Evolutionary conservation across 1,284 basidiomycete species (phyloP).

Genomic region (Rhodotorula sp.): DNA sequence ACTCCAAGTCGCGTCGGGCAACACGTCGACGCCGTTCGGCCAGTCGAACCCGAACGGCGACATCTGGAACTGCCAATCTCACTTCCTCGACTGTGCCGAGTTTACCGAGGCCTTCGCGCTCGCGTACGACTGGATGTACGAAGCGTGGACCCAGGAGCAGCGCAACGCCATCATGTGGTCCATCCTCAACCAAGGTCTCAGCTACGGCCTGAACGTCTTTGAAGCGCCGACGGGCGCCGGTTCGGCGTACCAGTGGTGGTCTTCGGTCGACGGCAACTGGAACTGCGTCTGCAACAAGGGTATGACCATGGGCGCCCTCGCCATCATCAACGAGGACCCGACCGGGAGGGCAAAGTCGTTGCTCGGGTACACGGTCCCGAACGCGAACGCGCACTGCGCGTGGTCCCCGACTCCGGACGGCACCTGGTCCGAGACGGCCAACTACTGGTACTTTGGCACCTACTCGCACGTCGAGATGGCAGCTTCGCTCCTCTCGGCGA

Average conservation of each 20-base stretch:
- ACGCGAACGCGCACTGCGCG: constrained; percentile 78
- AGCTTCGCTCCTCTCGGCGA: constrained; percentile 76
- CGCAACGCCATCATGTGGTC: constrained; percentile 67
- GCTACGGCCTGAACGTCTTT: constrained; percentile 50
- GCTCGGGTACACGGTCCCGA: constrained; percentile 64
- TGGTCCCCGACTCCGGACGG: constrained; percentile 62
- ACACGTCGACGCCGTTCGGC: constrained; percentile 60
- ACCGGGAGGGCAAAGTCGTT: constrained; percentile 68
- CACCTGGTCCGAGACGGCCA: constrained; percentile 91
- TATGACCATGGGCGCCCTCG: constrained; percentile 81
- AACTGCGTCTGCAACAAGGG: constrained; percentile 94
- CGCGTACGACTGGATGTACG: constrained; percentile 92
- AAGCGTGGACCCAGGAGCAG: constrained; percentile 74
- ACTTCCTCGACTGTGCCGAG: constrained; percentile 93
- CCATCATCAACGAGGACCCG: constrained; percentile 80
- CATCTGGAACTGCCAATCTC: constrained; percentile 55
- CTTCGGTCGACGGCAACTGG: constrained; percentile 73
- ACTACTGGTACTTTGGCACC: constrained; percentile 68
- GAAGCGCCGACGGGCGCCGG: constrained; percentile 19
- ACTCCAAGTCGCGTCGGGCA: constrained; percentile 64
- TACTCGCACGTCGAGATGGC: constrained; percentile 91
- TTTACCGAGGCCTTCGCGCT: constrained; percentile 79
- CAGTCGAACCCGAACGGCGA: constrained; percentile 45
- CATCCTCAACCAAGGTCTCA: constrained; percentile 76
- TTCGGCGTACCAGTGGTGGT: constrained; percentile 48